A percentile compares a stretch with the other conserved stretches of the same genome.
Conservation (phyloP, 257 asterid genomes). For the Cinchona pubescens region DNA sequence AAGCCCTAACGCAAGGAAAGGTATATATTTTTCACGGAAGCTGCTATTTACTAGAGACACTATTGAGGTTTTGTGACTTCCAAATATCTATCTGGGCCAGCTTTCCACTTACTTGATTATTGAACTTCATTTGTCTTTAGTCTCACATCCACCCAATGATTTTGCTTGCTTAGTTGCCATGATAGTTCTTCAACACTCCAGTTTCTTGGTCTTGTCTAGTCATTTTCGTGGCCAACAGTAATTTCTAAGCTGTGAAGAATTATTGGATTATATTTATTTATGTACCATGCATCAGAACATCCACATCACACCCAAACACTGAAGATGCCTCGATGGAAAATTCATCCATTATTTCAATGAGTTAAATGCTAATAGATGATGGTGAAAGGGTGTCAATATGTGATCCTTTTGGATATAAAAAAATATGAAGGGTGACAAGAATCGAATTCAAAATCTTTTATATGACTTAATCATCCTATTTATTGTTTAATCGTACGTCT, state of each 20-base stretch:
- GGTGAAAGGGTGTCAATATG: too few species aligned
- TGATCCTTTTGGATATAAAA: too few species aligned
- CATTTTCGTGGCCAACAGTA: neutral
- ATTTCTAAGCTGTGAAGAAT: neutral
- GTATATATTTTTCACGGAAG: neutral
- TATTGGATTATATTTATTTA: too few species aligned
- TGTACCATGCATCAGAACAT: too few species aligned
- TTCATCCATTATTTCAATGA: too few species aligned
- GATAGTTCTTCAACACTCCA: neutral
- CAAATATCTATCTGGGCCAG: neutral
- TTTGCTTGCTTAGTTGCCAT: neutral
- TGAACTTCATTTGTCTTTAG: neutral
- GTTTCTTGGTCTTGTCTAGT: neutral
- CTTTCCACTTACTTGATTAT: neutral
- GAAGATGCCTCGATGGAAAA: too few species aligned
- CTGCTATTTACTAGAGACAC: neutral
- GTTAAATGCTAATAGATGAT: too few species aligned
- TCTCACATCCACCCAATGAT: neutral
- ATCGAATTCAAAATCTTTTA: too few species aligned
- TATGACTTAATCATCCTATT: too few species aligned
- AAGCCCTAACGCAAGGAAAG: neutral
- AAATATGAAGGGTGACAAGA: too few species aligned
- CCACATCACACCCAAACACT: too few species aligned
- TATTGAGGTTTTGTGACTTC: neutral
- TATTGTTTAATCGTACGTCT: too few species aligned